phyloP scores from a whole-genome alignment of 2,329 filamentous ascomycete genomes.

The Chaetomiaceae sp. region DNA sequence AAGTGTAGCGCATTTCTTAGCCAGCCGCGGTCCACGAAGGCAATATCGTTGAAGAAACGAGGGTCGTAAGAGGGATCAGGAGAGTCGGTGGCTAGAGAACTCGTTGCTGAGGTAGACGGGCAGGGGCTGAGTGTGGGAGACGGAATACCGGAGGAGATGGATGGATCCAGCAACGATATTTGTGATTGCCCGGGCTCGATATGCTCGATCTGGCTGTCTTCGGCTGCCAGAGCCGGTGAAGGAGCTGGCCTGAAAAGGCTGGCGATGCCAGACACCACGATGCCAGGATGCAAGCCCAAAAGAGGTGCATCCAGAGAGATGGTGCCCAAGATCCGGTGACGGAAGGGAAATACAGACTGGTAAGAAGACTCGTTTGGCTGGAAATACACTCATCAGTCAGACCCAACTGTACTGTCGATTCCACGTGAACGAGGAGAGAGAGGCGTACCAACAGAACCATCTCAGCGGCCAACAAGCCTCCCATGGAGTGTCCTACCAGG shows the following conservation, averaged over 20 bases:
- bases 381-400: not conserved
- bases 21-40: constrained; percentile 61
- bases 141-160: constrained; percentile 20
- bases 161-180: constrained; percentile 24
- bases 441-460: constrained; percentile 57
- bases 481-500: constrained; percentile 84
- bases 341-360: constrained; percentile 41
- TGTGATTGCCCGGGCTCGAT: constrained; percentile 15
- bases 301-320: constrained; percentile 83
- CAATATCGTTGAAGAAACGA: constrained; percentile 67
- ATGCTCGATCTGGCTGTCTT: constrained; percentile 14
- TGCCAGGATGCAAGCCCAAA: constrained; percentile 80
- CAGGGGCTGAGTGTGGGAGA: constrained; percentile 17
- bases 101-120: constrained; percentile 12
- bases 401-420: not conserved
- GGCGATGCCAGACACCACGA: constrained; percentile 73
- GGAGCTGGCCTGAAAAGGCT: constrained; percentile 61
- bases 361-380: constrained; percentile 15
- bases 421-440: not conserved
- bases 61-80: constrained; percentile 66
- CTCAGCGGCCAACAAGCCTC: constrained; percentile 75
- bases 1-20: constrained; percentile 67
- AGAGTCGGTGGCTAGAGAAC: constrained; percentile 31
- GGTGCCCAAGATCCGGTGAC: constrained; percentile 72
- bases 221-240: constrained; percentile 25